phyloP scores from a whole-genome alignment of 441 rosid species.

The Pelargonium exstipulatum region DNA sequence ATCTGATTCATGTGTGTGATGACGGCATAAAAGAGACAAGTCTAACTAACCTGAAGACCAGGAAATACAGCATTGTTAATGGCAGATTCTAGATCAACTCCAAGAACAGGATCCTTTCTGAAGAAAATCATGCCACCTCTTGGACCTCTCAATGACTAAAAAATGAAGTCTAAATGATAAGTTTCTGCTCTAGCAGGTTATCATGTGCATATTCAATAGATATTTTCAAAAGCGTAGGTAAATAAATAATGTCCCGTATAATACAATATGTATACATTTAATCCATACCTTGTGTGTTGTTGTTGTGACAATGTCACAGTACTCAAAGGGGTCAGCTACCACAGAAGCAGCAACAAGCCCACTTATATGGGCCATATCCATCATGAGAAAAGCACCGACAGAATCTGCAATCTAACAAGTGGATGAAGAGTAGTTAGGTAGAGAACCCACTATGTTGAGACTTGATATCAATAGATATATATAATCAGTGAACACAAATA shows the following conservation, averaged over 20 bases:
- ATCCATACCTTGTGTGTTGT: constrained; percentile 24
- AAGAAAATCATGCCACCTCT: constrained; percentile 31
- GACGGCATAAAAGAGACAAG: background rate
- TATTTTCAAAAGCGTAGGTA: background rate
- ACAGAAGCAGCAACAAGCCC: constrained; percentile 29
- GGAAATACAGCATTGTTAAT: constrained; percentile 27
- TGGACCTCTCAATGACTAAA: constrained; percentile 25
- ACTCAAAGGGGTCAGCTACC: constrained; percentile 27
- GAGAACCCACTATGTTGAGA: background rate
- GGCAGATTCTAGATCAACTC: constrained; percentile 22
- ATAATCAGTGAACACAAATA: background rate
- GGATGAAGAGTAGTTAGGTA: background rate
- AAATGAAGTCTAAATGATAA: background rate
- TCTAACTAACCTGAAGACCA: constrained; percentile 13
- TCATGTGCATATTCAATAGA: background rate
- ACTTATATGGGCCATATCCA: constrained; percentile 25
- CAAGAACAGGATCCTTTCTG: constrained; percentile 19
- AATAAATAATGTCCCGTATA: background rate
- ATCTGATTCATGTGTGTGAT: no score
- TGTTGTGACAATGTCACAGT: constrained; percentile 25
- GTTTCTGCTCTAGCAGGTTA: background rate
- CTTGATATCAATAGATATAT: no score
- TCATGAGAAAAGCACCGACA: constrained; percentile 19
- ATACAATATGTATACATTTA: background rate
- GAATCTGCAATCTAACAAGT: constrained; percentile 3